Evolutionary conservation across 192 early-diverging fungal species (phyloP).

Genomic region (Coemansia sp.): DNA sequence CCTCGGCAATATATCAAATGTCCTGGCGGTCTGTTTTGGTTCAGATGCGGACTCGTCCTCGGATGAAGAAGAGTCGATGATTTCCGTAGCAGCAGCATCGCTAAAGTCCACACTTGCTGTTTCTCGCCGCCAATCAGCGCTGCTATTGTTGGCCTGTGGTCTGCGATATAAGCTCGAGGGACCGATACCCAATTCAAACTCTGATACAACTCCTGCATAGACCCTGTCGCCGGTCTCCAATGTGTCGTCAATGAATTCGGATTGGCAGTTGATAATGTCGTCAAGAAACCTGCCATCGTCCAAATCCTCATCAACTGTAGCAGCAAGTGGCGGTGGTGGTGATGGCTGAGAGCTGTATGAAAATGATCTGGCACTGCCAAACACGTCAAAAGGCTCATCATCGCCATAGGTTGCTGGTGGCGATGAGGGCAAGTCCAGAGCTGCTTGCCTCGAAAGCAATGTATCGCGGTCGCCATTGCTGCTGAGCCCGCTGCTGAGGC

Average conservation of each 20-base stretch:
- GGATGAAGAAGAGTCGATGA: constrained; percentile 22
- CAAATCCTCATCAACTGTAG: background rate
- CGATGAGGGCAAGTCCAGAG: constrained; percentile 47
- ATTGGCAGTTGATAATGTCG: constrained; percentile 4
- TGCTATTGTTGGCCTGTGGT: background rate
- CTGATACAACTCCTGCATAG: background rate
- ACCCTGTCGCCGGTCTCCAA: background rate
- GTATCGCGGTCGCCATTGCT: background rate
- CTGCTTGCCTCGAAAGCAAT: constrained; percentile 16
- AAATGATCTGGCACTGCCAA: background rate
- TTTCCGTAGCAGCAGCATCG: constrained; percentile 30
- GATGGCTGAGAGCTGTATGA: background rate
- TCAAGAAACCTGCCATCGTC: constrained; percentile 21
- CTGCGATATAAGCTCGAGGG: constrained; percentile 4
- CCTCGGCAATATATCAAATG: background rate
- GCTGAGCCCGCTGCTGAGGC: background rate
- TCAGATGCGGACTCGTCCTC: constrained; percentile 7
- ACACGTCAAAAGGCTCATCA: constrained; percentile 6
- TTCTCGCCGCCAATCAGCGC: background rate
- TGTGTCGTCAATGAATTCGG: background rate
- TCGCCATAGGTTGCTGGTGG: constrained; percentile 15
- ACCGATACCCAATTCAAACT: background rate
- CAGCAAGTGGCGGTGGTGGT: background rate
- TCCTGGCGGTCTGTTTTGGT: background rate
- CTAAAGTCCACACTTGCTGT: constrained; percentile 9